These are phyloP conservation scores for Quercus aquifolioides DNA, from an alignment of 306 rosid genomes.

Conservation along the genomic window DNA sequence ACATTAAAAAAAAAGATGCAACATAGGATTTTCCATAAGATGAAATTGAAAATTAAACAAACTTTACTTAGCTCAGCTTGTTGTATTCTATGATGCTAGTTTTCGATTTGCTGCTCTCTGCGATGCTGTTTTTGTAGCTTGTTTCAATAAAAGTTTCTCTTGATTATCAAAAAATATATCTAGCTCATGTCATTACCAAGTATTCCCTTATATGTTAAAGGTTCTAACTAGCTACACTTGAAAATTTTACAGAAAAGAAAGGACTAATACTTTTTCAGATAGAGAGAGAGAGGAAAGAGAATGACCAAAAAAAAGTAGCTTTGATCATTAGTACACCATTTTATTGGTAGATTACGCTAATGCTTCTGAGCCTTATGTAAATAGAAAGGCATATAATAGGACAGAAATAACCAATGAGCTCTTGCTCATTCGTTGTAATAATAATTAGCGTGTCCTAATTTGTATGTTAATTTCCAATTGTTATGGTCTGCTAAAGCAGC, in stretches of 20 bases:
- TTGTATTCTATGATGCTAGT: no score
- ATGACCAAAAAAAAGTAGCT: background rate
- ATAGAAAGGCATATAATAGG: background rate
- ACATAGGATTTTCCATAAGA: constrained; percentile 15
- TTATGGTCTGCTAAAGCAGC: no score
- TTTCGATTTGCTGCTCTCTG: no score
- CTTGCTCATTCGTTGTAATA: background rate
- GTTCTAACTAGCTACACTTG: background rate
- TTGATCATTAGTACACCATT: background rate
- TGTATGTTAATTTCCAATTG: background rate
- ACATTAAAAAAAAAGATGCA: constrained; percentile 25
- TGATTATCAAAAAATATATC: background rate
- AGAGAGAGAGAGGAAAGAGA: background rate
- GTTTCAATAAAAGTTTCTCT: no score
- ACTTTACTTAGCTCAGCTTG: background rate
- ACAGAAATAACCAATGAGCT: background rate
- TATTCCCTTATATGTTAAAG: background rate
- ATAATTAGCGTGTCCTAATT: background rate
- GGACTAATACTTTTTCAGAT: background rate
- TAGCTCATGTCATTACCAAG: background rate
- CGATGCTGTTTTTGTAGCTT: no score
- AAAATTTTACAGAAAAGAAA: background rate
- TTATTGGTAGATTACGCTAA: background rate
- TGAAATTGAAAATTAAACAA: constrained; percentile 6
- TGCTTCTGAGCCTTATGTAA: background rate